Percentiles rank a stretch among this genome's conserved stretches.
phyloP scores from a whole-genome alignment of 2,329 filamentous ascomycete species.

The Aspergillus amoenus region DNA sequence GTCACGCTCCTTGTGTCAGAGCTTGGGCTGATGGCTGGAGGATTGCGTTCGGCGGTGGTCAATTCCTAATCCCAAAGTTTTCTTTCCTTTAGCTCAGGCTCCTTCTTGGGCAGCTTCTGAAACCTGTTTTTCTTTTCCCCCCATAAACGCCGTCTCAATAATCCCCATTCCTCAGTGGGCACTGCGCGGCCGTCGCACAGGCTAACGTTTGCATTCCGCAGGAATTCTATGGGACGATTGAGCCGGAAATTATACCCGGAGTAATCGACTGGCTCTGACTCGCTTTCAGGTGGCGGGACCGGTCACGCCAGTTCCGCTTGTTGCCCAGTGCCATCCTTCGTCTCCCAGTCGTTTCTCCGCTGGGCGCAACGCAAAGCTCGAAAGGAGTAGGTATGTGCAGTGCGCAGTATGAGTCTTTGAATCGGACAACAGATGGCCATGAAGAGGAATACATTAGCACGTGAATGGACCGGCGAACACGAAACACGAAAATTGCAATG shows the following conservation, averaged over 20 bases:
- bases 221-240: slow-evolving; percentile 13
- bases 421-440: not conserved
- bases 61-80: not conserved
- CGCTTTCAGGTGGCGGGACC: not conserved
- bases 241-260: slow-evolving; percentile 11
- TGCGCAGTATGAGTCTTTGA: not conserved
- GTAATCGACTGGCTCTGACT: slow-evolving; percentile 8
- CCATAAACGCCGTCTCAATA: not conserved
- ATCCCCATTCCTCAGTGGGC: not conserved
- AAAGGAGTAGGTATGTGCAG: not conserved
- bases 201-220: not conserved
- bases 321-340: not conserved
- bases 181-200: not conserved
- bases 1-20: not conserved
- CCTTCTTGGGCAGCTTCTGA: not conserved
- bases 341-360: not conserved
- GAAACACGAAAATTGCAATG: not conserved
- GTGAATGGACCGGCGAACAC: not conserved
- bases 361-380: not conserved
- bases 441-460: not conserved
- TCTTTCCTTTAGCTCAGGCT: not conserved
- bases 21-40: not conserved
- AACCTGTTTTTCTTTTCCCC: slow-evolving; percentile 1
- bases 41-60: not conserved
- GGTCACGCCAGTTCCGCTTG: slow-evolving; percentile 1